A percentile compares a stretch with the other conserved stretches of the same genome.
Conservation (phyloP, 2,329 filamentous ascomycete genomes). For the Elsinoe arachidis region DNA sequence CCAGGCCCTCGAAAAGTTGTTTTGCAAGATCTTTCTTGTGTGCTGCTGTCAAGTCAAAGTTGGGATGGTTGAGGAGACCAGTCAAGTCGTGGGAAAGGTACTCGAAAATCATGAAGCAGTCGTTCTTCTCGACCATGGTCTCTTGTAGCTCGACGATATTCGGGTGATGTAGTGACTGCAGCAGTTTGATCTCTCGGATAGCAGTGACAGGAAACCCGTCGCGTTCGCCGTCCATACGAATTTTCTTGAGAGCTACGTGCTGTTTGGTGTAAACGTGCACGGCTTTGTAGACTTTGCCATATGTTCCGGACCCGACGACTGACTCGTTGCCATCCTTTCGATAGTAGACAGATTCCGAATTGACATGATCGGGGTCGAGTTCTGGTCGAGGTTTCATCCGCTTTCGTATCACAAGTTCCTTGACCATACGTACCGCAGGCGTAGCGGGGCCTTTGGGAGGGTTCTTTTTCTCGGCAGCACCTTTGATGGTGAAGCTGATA, state of each 20-base stretch:
- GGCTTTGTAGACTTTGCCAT: constrained; percentile 93
- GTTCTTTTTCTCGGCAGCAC: constrained; percentile 46
- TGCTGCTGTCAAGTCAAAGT: constrained; percentile 71
- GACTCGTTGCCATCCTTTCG: constrained; percentile 96
- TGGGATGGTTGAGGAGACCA: constrained; percentile 87
- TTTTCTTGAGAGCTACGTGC: constrained; percentile 78
- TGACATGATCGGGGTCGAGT: constrained; percentile 61
- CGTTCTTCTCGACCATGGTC: constrained; percentile 97
- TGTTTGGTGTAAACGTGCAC: constrained; percentile 82
- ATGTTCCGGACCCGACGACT: constrained; percentile 89
- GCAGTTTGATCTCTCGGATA: constrained; percentile 79
- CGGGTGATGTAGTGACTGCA: constrained; percentile 74
- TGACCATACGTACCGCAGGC: constrained; percentile 25
- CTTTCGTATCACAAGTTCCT: constrained; percentile 55
- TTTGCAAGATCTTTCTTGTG: constrained; percentile 91
- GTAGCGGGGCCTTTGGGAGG: constrained; percentile 17
- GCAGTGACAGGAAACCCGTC: constrained; percentile 89
- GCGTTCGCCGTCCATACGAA: constrained; percentile 85
- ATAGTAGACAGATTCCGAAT: constrained; percentile 85
- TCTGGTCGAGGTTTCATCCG: constrained; percentile 63
- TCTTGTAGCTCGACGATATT: constrained; percentile 80
- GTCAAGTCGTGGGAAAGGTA: constrained; percentile 95
- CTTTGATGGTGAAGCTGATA: constrained; percentile 90
- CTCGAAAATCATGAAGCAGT: constrained; percentile 99
- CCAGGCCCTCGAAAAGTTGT: constrained; percentile 87